phyloP scores from a whole-genome alignment of 768 basidiomycete species.

The Hemileccinum rubropunctum region DNA sequence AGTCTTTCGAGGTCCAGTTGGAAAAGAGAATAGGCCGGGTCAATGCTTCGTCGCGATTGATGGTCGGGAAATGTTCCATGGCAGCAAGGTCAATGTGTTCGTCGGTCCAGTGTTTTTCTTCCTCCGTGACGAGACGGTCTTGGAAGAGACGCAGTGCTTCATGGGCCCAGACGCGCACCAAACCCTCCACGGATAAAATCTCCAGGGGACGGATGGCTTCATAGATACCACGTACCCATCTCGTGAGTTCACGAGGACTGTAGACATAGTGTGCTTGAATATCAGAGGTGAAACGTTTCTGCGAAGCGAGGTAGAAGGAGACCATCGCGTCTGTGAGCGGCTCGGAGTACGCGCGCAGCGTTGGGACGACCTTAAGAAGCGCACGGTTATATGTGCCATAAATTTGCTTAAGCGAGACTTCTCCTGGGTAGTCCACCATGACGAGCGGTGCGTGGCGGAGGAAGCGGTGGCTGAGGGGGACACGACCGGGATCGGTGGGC shows the following conservation, averaged over 20 bases:
- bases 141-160: constrained; percentile 97
- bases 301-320: constrained; percentile 89
- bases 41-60: constrained; percentile 84
- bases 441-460: constrained; percentile 94
- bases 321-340: constrained; percentile 99
- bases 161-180: constrained; percentile 97
- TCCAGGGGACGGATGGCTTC: constrained; percentile 95
- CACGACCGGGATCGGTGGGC: constrained; percentile 97
- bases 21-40: constrained; percentile 92
- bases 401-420: constrained; percentile 94
- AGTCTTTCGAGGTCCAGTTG: constrained; percentile 98
- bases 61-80: constrained; percentile 89
- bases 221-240: constrained; percentile 97
- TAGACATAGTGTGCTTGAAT: constrained; percentile 99
- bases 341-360: constrained; percentile 87
- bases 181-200: constrained; percentile 88
- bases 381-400: constrained; percentile 98
- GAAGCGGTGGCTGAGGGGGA: constrained; percentile 97
- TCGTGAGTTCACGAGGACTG: constrained; percentile 96
- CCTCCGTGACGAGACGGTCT: constrained; percentile 91
- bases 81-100: constrained; percentile 84
- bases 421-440: constrained; percentile 99
- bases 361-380: constrained; percentile 92
- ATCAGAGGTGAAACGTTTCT: constrained; percentile 93
- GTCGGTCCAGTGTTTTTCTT: constrained; percentile 94